phyloP scores from a whole-genome alignment of 257 asterid genomes.

The Petunia secreta region DNA sequence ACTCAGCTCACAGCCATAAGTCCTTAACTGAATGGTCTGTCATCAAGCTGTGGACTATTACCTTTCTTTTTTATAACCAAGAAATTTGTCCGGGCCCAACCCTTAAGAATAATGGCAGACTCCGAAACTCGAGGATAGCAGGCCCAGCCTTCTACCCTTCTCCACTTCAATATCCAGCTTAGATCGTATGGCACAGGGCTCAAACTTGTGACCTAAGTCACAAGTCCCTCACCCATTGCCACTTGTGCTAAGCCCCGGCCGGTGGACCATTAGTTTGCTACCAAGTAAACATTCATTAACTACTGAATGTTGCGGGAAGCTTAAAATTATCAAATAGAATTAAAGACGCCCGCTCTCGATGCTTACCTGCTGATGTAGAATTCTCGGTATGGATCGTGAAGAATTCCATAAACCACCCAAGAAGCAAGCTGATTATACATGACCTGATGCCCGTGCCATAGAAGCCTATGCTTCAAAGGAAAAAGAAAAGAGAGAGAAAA shows the following conservation, averaged over 20 bases:
- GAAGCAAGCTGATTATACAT: conserved; percentile 95
- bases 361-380: conserved; percentile 80
- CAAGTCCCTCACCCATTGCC: no score
- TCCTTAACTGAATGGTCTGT: not conserved
- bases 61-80: no score
- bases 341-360: conserved; percentile 17
- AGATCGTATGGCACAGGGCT: no score
- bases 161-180: no score
- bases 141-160: no score
- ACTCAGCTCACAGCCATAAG: not conserved
- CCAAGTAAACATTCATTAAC: not conserved
- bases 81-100: no score
- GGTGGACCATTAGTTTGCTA: not conserved
- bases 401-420: conserved; percentile 97
- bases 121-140: no score
- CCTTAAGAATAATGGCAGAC: no score
- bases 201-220: no score
- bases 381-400: conserved; percentile 90
- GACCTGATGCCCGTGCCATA: conserved; percentile 99
- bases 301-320: not conserved
- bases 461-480: conserved; percentile 63
- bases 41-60: not conserved
- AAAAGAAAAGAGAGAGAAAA: not conserved
- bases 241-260: no score
- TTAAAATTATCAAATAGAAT: conserved; percentile 12